Base-by-base conservation (phyloP, 2,329 filamentous ascomycete species). In the Cucurbitaria berberidis region DNA sequence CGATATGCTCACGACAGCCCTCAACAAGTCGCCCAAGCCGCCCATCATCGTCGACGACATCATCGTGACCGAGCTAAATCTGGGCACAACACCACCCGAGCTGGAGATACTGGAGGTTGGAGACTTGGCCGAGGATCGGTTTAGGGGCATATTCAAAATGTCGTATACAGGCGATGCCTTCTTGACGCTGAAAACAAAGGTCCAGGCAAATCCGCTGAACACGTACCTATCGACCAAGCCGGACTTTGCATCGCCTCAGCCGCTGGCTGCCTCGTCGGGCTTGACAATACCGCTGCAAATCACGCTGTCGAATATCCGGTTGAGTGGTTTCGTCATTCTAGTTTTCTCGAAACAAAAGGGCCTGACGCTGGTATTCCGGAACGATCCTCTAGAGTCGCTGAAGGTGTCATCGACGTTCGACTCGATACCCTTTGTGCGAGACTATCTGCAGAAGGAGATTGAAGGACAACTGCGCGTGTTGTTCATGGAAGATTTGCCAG, bases 11-110 rank as follows among this genome's bases (percentile, higher is more conserved):
- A 99, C 95, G 22, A 89, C 90, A 52, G 95, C 95, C 30, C 83
- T 99, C 70, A 99, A 99, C 84, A 98, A 98, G 79, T 95, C 91
- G 48, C 93, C 93, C 34, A 98, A 98, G 73, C 95, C 95, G 51
- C 95, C 95, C 55, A 98, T 98, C 73, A 99, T 99, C 74, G 95
- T 98, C 80, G 95, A 97, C 83, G 95, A 99, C 77, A 98, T 99
- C 78, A 86, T 97, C 75, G 95, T 99, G 64, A 96, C 91, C 77
- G 95, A 99, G 80, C 85, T 99, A 76, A 99, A 99, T 77, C 84
- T 99, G 58, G 95, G 95, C 72, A 93, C 91, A 56, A 91, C 96
- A 44, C 93, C 95, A 41, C 95, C 95, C 10, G 91, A 98, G 72
- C 80, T 99, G 68, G 95, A 99, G 78, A 98, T 99, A 60, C 80